These are phyloP conservation scores for Phytophthora europaea DNA, from an alignment of 352 stramenopile genomes.

Conservation along the genomic window DNA sequence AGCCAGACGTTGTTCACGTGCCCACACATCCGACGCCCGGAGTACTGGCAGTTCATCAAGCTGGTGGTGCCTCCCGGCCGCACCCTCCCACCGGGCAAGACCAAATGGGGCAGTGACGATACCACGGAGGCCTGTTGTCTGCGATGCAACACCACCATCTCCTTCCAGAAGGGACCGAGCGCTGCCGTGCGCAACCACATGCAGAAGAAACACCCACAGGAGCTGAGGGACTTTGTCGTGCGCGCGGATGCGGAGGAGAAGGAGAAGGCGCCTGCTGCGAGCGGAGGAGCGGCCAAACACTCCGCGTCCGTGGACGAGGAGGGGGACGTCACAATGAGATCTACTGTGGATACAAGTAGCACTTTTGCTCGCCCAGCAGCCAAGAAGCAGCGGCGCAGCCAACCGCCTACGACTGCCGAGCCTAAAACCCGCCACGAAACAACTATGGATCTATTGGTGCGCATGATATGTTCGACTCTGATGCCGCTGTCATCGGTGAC, in stretches of 20 bases:
- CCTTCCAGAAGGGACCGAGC: constrained; percentile 7
- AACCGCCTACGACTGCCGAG: not conserved
- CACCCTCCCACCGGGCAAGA: not conserved
- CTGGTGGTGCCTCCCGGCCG: constrained; percentile 48
- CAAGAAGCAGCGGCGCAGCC: constrained; percentile 3
- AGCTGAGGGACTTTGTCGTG: constrained; percentile 1
- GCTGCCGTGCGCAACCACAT: constrained; percentile 20
- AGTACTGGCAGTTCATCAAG: constrained; percentile 78
- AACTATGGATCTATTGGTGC: constrained; percentile 6
- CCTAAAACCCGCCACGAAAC: not conserved
- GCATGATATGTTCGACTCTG: constrained; percentile 5
- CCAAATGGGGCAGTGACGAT: constrained; percentile 7
- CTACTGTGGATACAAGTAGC: not conserved
- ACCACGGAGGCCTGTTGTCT: constrained; percentile 13
- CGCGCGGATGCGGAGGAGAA: not conserved
- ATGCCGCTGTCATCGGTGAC: constrained; percentile 11
- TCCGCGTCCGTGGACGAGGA: not conserved
- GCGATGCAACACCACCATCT: constrained; percentile 5
- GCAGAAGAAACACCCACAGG: constrained; percentile 1
- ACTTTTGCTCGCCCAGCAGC: not conserved
- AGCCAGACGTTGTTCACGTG: constrained; percentile 69
- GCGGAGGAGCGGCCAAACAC: not conserved
- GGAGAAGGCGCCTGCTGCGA: not conserved
- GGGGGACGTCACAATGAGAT: not conserved
- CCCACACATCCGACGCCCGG: constrained; percentile 58